Percentiles rank a stretch among this genome's conserved stretches.
phyloP scores from a whole-genome alignment of 495 filamentous ascomycete species.

The Penicillium antarcticum region DNA sequence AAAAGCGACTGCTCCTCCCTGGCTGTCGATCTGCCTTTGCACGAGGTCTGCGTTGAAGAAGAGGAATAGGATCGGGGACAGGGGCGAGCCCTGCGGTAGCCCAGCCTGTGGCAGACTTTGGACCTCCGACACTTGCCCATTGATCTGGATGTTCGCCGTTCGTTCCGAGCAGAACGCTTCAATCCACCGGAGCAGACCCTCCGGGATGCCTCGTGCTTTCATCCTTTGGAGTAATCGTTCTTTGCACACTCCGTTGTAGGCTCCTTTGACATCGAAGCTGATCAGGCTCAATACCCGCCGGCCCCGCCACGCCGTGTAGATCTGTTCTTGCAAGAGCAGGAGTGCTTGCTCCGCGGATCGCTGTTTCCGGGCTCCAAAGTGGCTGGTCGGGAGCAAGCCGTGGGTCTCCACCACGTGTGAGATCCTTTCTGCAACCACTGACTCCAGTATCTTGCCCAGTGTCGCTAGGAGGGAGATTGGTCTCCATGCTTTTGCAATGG shows the following conservation, averaged over 20 bases:
- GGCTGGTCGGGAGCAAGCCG: constrained; percentile 9
- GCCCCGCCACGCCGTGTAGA: constrained; percentile 23
- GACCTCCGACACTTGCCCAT: constrained; percentile 11
- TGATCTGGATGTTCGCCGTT: constrained; percentile 2
- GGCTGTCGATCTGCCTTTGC: constrained; percentile 8
- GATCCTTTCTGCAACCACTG: constrained; percentile 28
- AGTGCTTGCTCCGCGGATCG: constrained; percentile 21
- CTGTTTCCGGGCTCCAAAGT: not conserved
- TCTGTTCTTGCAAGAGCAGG: constrained; percentile 22
- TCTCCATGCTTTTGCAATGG: constrained; percentile 19
- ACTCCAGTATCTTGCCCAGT: constrained; percentile 27
- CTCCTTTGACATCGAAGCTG: constrained; percentile 42
- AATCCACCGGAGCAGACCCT: constrained; percentile 26
- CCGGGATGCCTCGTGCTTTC: constrained; percentile 26
- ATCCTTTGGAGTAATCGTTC: constrained; percentile 31
- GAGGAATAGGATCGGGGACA: constrained; percentile 32
- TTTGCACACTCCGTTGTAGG: constrained; percentile 37
- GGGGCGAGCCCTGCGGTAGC: constrained; percentile 27
- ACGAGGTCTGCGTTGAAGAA: constrained; percentile 32
- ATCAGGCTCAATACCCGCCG: constrained; percentile 26
- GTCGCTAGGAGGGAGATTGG: constrained; percentile 30
- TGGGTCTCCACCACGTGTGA: constrained; percentile 20
- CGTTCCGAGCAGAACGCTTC: constrained; percentile 26
- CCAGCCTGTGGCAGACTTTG: constrained; percentile 13
- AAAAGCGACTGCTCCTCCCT: constrained; percentile 15